These are phyloP conservation scores for Pluteus cervinus DNA, from an alignment of 768 basidiomycete species.

Conservation along the genomic window DNA sequence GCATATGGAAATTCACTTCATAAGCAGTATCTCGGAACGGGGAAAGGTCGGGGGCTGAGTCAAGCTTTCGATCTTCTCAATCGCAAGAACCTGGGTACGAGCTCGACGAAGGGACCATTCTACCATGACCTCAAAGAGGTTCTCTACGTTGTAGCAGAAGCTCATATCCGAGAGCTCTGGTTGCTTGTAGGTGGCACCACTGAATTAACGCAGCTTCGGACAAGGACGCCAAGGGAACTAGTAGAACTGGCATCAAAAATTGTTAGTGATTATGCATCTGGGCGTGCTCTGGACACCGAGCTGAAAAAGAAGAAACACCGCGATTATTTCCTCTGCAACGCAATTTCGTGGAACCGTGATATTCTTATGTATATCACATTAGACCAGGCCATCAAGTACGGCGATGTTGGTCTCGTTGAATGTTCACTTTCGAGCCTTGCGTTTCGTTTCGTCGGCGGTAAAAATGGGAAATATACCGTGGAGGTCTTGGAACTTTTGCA, in stretches of 20 bases:
- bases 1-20: slow-evolving; percentile 33
- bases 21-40: slow-evolving; percentile 32
- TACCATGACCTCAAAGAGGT: slow-evolving; percentile 29
- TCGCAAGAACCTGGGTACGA: slow-evolving; percentile 20
- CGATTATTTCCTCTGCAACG: slow-evolving; percentile 15
- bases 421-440: slow-evolving; percentile 22
- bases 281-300: slow-evolving; percentile 17
- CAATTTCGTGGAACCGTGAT: slow-evolving; percentile 29
- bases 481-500: slow-evolving; percentile 30
- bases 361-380: slow-evolving; percentile 30
- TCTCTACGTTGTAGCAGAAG: slow-evolving; percentile 28
- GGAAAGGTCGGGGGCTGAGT: slow-evolving; percentile 16
- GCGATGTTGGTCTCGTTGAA: slow-evolving; percentile 32
- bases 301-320: too few relatives aligned
- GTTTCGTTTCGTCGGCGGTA: slow-evolving; percentile 26
- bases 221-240: slow-evolving; percentile 19
- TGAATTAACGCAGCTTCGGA: slow-evolving; percentile 19
- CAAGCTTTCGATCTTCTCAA: slow-evolving; percentile 24
- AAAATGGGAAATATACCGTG: slow-evolving; percentile 24
- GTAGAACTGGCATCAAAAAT: slow-evolving; percentile 18
- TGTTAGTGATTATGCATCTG: slow-evolving; percentile 22
- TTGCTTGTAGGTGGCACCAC: slow-evolving; percentile 15
- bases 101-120: slow-evolving; percentile 23
- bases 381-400: slow-evolving; percentile 24
- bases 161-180: slow-evolving; percentile 30